Base-by-base conservation (phyloP, 2,329 filamentous ascomycete genomes). In the Domatiomyces catenatus region DNA sequence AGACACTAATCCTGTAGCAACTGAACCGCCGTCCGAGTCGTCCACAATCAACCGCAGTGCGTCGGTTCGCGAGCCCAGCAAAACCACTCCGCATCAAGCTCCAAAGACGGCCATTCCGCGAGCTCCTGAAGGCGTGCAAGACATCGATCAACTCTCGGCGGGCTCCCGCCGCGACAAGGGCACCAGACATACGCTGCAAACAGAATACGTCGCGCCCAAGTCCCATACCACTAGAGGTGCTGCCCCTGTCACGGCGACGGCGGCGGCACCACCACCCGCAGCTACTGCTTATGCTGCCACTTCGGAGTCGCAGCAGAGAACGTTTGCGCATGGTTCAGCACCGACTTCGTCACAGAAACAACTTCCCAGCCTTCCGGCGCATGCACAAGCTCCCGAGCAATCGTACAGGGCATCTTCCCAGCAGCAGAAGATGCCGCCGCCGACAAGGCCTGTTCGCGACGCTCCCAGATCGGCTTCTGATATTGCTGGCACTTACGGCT, bases 121-220 rank as follows among this genome's bases (percentile, higher is more conserved):
- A 5, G 47, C 54, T 17, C 56, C 46, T 19, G 54, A 58, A 52
- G 51, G 48, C 5, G 42, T 51, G 12, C 50, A 54, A 10, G 53
- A 75, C 36, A 79, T 84, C 42, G 71, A 77, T 5, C 78, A 83
- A 54, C 70, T 72, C 44, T 71, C 78, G 26, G 81, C 81, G 61
- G 75, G 79, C 43, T 84, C 64, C 69, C 75, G 6, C 67, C 72
- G 28, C 83, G 88, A 52, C 58, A 89, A 95, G 64, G 84, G 84
- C 61, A 96, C 96, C 69, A 81, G 92, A 51, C 80, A 89, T 60
- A 98, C 92, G 0, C 87, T 98, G 0, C 92, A 98, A 69, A 86
- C 98, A 54, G 92, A 98, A 71, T 98, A 98, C 66, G 92, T 96
- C 51, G 85, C 89, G 18, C 92, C 92, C 20, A 81, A 83, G 22